Percentiles rank a stretch among this genome's conserved stretches.
phyloP scores from a whole-genome alignment of 1,284 basidiomycete species.

The Wallemia ichthyophaga region DNA sequence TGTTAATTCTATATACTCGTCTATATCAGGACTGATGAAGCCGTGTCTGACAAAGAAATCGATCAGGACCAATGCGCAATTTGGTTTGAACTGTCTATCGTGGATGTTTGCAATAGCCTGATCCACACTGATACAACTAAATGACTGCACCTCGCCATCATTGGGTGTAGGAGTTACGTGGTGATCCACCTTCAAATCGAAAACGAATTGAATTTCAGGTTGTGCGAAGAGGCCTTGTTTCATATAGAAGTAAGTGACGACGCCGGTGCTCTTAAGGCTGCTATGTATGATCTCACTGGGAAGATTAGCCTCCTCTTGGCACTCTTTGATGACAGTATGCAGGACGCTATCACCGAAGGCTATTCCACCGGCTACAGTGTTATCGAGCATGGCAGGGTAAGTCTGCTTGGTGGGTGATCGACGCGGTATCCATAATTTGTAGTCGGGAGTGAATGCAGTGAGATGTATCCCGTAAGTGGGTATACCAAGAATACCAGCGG shows the following conservation, averaged over 20 bases:
- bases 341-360: constrained; percentile 36
- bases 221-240: constrained; percentile 45
- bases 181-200: neutral
- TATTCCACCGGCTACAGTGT: constrained; percentile 24
- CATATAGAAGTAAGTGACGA: constrained; percentile 27
- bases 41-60: constrained; percentile 57
- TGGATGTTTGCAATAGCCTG: constrained; percentile 5
- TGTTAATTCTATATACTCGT: constrained; percentile 37
- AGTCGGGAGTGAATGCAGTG: constrained; percentile 11
- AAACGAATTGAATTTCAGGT: constrained; percentile 29
- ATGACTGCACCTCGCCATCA: constrained; percentile 79
- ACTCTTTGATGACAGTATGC: constrained; percentile 64
- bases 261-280: constrained; percentile 28
- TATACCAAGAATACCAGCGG: constrained; percentile 61
- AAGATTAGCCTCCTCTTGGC: constrained; percentile 68
- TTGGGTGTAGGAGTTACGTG: constrained; percentile 33
- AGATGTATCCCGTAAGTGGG: constrained; percentile 30
- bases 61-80: constrained; percentile 27
- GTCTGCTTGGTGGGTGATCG: constrained; percentile 63
- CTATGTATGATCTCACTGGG: constrained; percentile 28
- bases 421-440: constrained; percentile 54
- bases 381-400: constrained; percentile 26
- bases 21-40: constrained; percentile 41
- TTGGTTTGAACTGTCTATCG: neutral
- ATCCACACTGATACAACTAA: constrained; percentile 57